Conservation (phyloP, 1,284 basidiomycete species). For the Pseudozyma sp. region DNA sequence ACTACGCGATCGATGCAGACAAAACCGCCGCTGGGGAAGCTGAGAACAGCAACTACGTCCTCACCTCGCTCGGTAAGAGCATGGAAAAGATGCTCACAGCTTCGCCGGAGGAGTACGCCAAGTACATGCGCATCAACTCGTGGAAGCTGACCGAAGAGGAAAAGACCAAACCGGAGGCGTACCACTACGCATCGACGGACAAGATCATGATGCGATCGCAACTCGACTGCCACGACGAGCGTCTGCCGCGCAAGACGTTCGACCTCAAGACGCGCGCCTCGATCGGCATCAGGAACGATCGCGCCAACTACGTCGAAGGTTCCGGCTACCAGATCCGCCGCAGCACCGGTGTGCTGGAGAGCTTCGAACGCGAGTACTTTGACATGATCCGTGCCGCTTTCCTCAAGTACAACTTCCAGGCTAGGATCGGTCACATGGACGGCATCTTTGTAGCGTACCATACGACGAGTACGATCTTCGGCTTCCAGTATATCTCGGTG, state of each 20-base stretch:
- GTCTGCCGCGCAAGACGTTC: constrained; percentile 89
- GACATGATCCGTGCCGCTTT: constrained; percentile 93
- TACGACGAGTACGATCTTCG: constrained; percentile 87
- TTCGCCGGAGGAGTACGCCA: constrained; percentile 76
- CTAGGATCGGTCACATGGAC: constrained; percentile 95
- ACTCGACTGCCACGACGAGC: constrained; percentile 84
- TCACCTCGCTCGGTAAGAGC: constrained; percentile 78
- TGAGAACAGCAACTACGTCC: constrained; percentile 65
- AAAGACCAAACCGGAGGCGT: constrained; percentile 68
- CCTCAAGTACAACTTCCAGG: constrained; percentile 96
- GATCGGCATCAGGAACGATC: constrained; percentile 84
- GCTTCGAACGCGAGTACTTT: constrained; percentile 68
- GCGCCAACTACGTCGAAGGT: constrained; percentile 79
- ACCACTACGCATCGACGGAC: constrained; percentile 73
- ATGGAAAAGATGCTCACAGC: constrained; percentile 89
- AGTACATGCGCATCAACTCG: constrained; percentile 73
- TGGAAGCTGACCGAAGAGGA: constrained; percentile 67
- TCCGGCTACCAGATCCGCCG: constrained; percentile 67
- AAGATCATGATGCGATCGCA: constrained; percentile 93
- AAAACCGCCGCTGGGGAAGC: constrained; percentile 66
- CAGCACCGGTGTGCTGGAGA: constrained; percentile 59
- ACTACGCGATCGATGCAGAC: constrained; percentile 84
- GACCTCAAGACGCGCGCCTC: constrained; percentile 95
- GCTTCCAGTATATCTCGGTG: constrained; percentile 91
- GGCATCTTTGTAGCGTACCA: constrained; percentile 95